Conservation (phyloP, 2,329 filamentous ascomycete species). For the Fusarium sulawesiense region DNA sequence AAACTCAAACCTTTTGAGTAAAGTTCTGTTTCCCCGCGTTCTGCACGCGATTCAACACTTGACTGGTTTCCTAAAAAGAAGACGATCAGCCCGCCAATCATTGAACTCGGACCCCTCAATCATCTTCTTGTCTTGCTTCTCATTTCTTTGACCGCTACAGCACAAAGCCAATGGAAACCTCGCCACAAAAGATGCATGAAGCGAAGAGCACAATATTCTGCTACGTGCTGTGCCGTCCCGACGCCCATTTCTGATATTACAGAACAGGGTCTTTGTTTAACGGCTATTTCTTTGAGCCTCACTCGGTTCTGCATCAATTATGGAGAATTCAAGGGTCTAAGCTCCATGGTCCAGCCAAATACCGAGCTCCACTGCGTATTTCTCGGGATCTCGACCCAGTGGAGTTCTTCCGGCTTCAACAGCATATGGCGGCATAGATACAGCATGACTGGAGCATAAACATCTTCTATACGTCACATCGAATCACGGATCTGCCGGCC, state of each 20-base stretch:
- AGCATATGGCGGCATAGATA: neutral
- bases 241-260: neutral
- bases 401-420: slow-evolving; percentile 2
- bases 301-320: slow-evolving; percentile 14
- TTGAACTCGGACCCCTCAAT: neutral
- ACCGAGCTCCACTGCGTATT: slow-evolving; percentile 23
- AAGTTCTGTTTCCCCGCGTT: slow-evolving; percentile 15
- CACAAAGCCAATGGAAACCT: neutral
- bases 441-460: neutral
- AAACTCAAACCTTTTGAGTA: neutral
- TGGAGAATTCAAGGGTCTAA: slow-evolving; percentile 29
- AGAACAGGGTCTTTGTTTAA: neutral
- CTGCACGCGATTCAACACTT: slow-evolving; percentile 9
- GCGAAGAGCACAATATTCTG: neutral
- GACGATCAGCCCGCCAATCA: slow-evolving; percentile 14
- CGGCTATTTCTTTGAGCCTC: slow-evolving; percentile 21
- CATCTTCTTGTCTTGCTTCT: neutral
- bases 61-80: neutral
- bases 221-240: neutral
- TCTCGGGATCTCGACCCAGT: slow-evolving; percentile 1
- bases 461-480: neutral
- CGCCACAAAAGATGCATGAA: neutral
- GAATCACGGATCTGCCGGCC: neutral
- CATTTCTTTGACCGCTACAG: neutral
- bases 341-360: slow-evolving; percentile 21